These are phyloP conservation scores for Candida nemodendra DNA, from an alignment of 805 yeast species.

Conservation along the genomic window DNA sequence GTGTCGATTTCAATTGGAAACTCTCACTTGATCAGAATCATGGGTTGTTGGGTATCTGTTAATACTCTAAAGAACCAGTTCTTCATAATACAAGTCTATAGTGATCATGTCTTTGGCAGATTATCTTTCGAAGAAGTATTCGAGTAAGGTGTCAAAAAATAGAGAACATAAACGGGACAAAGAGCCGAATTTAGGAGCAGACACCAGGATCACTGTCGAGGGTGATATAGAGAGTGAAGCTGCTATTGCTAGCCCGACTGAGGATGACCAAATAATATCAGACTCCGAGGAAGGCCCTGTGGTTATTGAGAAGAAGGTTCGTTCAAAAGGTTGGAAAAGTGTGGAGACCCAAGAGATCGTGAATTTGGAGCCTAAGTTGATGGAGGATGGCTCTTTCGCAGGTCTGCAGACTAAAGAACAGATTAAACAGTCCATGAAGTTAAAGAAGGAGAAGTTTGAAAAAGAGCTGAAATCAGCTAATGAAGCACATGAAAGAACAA, in stretches of 20 bases:
- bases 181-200: not conserved
- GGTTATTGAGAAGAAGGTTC: constrained; percentile 11
- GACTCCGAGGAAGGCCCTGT: constrained; percentile 24
- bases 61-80: no score
- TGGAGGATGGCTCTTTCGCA: constrained; percentile 25
- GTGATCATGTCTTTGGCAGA: constrained; percentile 34
- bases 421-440: constrained; percentile 35
- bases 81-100: no score
- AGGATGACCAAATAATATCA: constrained; percentile 9
- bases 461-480: constrained; percentile 29
- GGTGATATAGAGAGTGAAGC: constrained; percentile 1
- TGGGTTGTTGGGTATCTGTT: no score
- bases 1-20: not conserved
- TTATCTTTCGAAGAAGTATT: constrained; percentile 46
- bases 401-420: constrained; percentile 50
- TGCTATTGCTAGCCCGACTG: not conserved
- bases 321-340: constrained; percentile 23
- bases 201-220: constrained; percentile 2
- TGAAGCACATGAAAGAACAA: constrained; percentile 6
- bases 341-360: constrained; percentile 22
- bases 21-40: not conserved
- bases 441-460: constrained; percentile 19
- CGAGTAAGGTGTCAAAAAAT: constrained; percentile 27
- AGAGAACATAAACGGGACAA: constrained; percentile 29
- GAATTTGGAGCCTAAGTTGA: constrained; percentile 10